Evolutionary conservation across 441 rosid genomes (phyloP).

Genomic region (Corymbia citriodora): DNA sequence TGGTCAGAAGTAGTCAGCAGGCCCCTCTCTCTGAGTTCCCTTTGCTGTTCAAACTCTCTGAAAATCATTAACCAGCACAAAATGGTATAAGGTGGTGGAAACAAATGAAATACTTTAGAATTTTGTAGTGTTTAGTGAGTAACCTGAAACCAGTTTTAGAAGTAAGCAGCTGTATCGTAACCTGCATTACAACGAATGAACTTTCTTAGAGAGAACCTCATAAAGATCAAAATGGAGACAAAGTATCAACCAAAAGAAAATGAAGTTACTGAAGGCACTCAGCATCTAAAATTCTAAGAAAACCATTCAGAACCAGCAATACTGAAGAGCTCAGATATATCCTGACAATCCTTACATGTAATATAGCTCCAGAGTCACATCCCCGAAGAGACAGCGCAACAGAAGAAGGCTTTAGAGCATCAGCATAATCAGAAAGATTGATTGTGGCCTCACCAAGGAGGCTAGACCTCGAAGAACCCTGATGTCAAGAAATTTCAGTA

Average conservation of each 20-base stretch:
- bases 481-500: slow-evolving; percentile 19
- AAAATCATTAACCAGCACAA: slow-evolving; percentile 7
- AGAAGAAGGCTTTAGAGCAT: slow-evolving; percentile 78
- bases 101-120: slow-evolving; percentile 8
- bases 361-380: slow-evolving; percentile 75
- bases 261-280: not conserved
- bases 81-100: slow-evolving; percentile 1
- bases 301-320: not conserved
- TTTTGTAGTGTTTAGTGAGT: slow-evolving; percentile 2
- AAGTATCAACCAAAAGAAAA: not conserved
- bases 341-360: slow-evolving; percentile 75
- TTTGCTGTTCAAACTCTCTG: slow-evolving; percentile 98
- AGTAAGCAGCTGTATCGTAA: slow-evolving; percentile 92
- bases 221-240: not conserved
- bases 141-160: slow-evolving; percentile 98
- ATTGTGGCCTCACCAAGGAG: slow-evolving; percentile 91
- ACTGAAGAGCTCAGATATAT: not conserved
- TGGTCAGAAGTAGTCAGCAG: slow-evolving; percentile 57
- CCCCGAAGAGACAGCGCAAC: slow-evolving; percentile 76
- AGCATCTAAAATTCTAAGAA: not conserved
- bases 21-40: slow-evolving; percentile 92
- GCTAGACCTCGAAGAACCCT: slow-evolving; percentile 96
- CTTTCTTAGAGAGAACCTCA: not conserved
- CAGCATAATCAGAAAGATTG: slow-evolving; percentile 93
- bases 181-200: slow-evolving; percentile 32